A percentile compares a stretch with the other conserved stretches of the same genome.
These are phyloP conservation scores for Neurospora discreta DNA, from an alignment of 495 filamentous ascomycete species.

Conservation along the genomic window DNA sequence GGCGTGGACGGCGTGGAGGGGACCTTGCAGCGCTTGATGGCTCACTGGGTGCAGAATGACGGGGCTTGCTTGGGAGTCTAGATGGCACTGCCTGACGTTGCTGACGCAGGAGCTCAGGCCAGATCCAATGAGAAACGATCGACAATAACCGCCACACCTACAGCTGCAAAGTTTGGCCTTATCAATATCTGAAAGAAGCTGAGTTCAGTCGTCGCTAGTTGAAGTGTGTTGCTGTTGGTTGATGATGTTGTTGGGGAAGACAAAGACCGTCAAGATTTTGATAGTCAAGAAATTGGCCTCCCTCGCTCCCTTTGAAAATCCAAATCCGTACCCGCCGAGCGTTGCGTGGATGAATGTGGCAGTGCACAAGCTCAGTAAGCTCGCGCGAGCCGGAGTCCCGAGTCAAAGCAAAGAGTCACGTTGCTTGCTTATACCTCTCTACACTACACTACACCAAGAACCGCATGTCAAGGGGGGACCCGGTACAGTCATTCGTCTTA, in stretches of 20 bases:
- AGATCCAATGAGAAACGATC: conserved; percentile 18
- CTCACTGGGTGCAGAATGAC: neutral
- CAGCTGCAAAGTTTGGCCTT: neutral
- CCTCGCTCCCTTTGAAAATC: neutral
- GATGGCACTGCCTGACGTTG: neutral
- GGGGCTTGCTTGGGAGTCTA: no score
- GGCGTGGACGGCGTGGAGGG: neutral
- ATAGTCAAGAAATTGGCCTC: neutral
- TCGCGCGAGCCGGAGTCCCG: neutral
- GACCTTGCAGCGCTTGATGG: neutral
- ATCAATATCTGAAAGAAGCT: neutral
- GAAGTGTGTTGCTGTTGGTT: neutral
- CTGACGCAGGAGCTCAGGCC: conserved; percentile 19
- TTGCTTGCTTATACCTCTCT: neutral
- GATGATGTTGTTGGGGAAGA: neutral
- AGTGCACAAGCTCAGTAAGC: neutral
- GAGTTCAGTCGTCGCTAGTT: neutral
- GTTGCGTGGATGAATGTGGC: neutral
- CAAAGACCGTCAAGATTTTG: neutral
- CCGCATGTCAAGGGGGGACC: neutral
- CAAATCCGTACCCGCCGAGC: neutral
- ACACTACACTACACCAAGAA: no score
- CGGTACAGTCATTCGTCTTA: neutral
- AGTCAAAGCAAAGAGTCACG: neutral
- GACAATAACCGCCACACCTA: conserved; percentile 2